These are phyloP conservation scores for Cydonia oblonga DNA, from an alignment of 331 rosid species.

Conservation along the genomic window DNA sequence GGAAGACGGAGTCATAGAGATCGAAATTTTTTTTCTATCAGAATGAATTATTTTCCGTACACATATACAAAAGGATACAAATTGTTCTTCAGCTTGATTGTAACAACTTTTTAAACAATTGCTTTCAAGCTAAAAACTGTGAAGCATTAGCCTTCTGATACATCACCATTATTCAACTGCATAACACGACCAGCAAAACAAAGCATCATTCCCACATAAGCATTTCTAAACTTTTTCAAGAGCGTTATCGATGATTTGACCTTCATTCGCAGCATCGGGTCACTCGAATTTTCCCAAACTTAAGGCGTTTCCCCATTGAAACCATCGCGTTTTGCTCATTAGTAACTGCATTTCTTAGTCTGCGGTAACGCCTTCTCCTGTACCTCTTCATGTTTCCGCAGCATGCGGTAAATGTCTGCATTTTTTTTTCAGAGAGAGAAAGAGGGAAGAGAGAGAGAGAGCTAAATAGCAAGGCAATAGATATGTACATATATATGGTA, in stretches of 20 bases:
- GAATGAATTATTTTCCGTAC: too few species aligned
- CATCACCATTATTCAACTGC: conserved; percentile 10
- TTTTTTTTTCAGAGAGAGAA: background rate
- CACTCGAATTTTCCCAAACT: conserved; percentile 12
- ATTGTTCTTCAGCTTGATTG: background rate
- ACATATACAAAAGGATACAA: background rate
- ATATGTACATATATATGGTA: background rate
- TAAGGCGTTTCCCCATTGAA: background rate
- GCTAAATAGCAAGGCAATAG: background rate
- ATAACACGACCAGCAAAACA: conserved; percentile 22
- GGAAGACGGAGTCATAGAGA: background rate
- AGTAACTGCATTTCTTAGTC: conserved; percentile 7
- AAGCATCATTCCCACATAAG: conserved; percentile 24
- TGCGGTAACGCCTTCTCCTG: conserved; percentile 10
- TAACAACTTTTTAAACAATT: background rate
- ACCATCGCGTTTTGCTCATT: background rate
- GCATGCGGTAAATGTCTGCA: background rate
- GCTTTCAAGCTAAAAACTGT: background rate
- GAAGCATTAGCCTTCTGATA: background rate
- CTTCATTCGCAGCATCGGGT: conserved; percentile 6
- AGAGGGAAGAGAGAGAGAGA: background rate
- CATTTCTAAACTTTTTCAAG: conserved; percentile 16
- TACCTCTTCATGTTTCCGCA: conserved; percentile 10
- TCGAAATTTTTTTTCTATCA: too few species aligned
- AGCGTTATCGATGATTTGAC: background rate